A percentile compares a stretch with the other conserved stretches of the same genome.
Conservation (phyloP, 306 rosid species). For the Trichosanthes cucumerina region DNA sequence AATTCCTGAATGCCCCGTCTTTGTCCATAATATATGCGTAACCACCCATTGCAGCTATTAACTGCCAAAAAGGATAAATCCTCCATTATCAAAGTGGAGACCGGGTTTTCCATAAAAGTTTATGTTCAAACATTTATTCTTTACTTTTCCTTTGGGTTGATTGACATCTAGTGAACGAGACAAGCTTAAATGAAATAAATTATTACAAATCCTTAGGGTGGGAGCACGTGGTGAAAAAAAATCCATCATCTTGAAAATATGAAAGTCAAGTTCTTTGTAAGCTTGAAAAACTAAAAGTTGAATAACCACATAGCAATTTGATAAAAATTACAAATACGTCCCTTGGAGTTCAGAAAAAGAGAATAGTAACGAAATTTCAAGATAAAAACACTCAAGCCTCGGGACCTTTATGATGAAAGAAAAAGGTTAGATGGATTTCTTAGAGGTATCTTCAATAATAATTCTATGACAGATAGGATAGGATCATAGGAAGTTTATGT, state of each 20-base stretch:
- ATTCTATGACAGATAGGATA: background rate
- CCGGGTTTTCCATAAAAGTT: background rate
- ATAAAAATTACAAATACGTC: background rate
- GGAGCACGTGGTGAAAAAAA: background rate
- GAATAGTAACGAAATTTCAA: background rate
- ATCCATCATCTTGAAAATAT: background rate
- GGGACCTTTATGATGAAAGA: background rate
- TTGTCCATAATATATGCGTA: constrained; percentile 93
- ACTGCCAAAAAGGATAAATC: constrained; percentile 29
- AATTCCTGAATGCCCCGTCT: constrained; percentile 88
- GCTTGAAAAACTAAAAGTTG: background rate
- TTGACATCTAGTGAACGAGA: background rate
- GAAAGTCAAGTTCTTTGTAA: background rate
- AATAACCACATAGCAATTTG: background rate
- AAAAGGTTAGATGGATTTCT: background rate
- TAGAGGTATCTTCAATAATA: background rate
- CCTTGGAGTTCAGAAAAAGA: background rate
- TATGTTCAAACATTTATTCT: background rate
- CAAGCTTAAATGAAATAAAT: background rate
- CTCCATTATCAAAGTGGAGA: constrained; percentile 9
- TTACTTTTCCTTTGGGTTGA: background rate
- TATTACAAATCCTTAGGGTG: background rate
- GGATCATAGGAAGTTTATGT: background rate
- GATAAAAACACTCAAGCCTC: background rate
- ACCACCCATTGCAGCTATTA: constrained; percentile 77